Evolutionary conservation across 2,329 filamentous ascomycete species (phyloP).

Genomic region (Trichophyton benhamiae): DNA sequence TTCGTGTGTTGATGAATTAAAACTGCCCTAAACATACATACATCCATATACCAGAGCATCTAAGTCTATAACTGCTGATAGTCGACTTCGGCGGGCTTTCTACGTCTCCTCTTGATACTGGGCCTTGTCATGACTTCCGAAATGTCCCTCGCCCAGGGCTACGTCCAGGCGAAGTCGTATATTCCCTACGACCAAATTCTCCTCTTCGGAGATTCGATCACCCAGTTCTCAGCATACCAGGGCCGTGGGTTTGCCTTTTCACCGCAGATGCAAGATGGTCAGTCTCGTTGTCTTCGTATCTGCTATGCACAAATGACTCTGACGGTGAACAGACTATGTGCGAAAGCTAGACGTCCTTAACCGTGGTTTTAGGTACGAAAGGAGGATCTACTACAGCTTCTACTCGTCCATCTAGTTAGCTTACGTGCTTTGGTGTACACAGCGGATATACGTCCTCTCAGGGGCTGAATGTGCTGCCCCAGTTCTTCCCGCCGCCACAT

Average conservation of each 20-base stretch:
- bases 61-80: not conserved
- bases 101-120: not conserved
- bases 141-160: not conserved
- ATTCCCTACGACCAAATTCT: constrained; percentile 56
- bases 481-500: constrained; percentile 57
- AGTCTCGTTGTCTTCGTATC: constrained; percentile 19
- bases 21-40: not conserved
- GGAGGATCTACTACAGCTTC: not conserved
- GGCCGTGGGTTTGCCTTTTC: constrained; percentile 61
- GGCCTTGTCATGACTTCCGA: not conserved
- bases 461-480: constrained; percentile 54
- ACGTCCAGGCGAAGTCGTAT: not conserved
- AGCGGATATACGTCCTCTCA: constrained; percentile 74
- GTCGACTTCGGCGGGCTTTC: not conserved
- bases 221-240: constrained; percentile 53
- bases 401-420: not conserved
- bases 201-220: constrained; percentile 82
- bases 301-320: not conserved
- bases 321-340: constrained; percentile 48
- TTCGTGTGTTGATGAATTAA: not conserved
- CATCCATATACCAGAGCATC: not conserved
- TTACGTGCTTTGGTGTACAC: constrained; percentile 18
- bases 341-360: constrained; percentile 78
- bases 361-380: constrained; percentile 56
- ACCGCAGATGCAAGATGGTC: constrained; percentile 57